Evolutionary conservation across 306 rosid species (phyloP), one percentile per base, ranked within the genome.

Genomic region (Citrullus mucosospermus): DNA sequence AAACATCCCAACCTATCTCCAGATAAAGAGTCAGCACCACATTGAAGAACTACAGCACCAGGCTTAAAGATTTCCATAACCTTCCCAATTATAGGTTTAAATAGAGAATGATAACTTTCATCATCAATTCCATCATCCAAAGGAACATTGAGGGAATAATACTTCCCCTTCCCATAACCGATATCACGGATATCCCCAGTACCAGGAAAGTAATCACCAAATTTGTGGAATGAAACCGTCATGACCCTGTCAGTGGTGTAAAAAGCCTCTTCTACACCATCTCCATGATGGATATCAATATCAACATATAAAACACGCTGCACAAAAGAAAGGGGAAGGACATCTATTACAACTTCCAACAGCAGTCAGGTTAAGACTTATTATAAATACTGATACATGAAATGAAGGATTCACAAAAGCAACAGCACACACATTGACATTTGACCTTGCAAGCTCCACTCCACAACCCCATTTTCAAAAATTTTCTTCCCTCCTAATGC

Each of bases 11-110:
- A 80, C 85, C 97, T 89, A 63, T 92, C 97, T 56, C 97, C 97
- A 59, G 95, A 92, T 72, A 92, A 84, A 46, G 97, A 92, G 85
- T 92, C 97, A 16, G 97, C 97, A 73, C 97, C 97, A 17, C 97
- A 92, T 85, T 92, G 97, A 78, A 92, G 97, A 85, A 90, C 96
- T 55, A 92, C 97, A 20, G 97, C 97, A 83, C 96, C 97, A 15
- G 96, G 97, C 82, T 77, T 86, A 82, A 90, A 92, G 82, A 92
- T 83, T 84, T 92, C 97, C 97, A 92, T 92, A 20, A 92, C 97
- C 84, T 92, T 92, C 76, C 88, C 89, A 55, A 92, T 89, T 79
- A 92, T 79, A 39, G 97, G 97, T 81, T 92, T 92, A 88, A 92
- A 92, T 89, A 92, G 81, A 75, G 69, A 88, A 86, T 92, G 97